Conservation (phyloP, 108 stramenopile genomes). For the Nannochloropsis salina region DNA sequence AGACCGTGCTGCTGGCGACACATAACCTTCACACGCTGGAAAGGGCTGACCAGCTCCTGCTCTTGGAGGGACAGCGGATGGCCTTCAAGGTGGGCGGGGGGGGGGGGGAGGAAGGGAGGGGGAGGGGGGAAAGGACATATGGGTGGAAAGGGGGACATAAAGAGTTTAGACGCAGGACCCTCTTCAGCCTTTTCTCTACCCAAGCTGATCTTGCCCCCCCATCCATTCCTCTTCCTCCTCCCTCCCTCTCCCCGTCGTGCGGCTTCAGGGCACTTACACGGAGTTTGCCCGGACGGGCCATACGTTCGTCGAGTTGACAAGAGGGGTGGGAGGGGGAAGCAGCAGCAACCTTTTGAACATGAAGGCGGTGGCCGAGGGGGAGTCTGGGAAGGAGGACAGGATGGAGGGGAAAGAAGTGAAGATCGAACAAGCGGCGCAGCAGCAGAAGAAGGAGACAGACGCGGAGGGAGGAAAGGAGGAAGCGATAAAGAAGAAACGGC, state of each 20-base stretch:
- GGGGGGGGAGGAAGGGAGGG: background rate
- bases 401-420: background rate
- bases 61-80: background rate
- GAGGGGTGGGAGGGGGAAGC: conserved; percentile 25
- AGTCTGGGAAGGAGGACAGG: background rate
- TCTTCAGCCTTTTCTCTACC: background rate
- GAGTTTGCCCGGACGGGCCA: conserved; percentile 56
- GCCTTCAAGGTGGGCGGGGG: background rate
- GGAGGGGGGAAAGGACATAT: no score
- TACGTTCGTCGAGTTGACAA: conserved; percentile 25
- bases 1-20: conserved; percentile 77
- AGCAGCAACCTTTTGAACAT: background rate
- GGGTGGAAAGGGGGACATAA: background rate
- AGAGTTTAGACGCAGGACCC: background rate
- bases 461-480: background rate
- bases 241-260: background rate
- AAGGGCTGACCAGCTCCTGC: conserved; percentile 21
- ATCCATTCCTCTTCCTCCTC: background rate
- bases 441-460: background rate
- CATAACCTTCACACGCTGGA: conserved; percentile 52
- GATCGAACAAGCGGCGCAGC: background rate
- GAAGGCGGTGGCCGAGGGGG: background rate
- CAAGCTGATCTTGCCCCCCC: background rate
- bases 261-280: conserved; percentile 59
- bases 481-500: background rate